phyloP scores from a whole-genome alignment of 1,284 basidiomycete species.

The Ustilago bromivora region DNA sequence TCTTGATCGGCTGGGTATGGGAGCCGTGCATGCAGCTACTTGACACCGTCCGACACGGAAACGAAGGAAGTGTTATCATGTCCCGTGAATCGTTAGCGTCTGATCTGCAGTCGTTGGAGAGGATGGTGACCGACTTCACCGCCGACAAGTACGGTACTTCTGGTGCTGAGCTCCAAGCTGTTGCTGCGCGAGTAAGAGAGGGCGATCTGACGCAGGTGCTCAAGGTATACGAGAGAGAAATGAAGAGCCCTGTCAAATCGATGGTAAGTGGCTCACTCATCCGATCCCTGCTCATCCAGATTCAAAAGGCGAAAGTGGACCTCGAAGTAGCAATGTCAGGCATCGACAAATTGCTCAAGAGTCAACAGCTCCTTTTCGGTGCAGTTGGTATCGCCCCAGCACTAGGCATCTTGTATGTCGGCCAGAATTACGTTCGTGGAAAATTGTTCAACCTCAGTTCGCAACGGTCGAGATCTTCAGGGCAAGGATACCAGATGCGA shows the following conservation, averaged over 20 bases:
- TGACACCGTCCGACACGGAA: constrained; percentile 83
- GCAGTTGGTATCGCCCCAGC: constrained; percentile 96
- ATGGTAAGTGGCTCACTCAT: constrained; percentile 85
- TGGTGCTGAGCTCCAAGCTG: constrained; percentile 74
- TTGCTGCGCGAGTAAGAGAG: constrained; percentile 78
- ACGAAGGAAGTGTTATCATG: constrained; percentile 77
- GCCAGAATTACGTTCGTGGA: constrained; percentile 72
- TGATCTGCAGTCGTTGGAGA: constrained; percentile 87
- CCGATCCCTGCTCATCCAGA: constrained; percentile 88
- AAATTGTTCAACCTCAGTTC: constrained; percentile 73
- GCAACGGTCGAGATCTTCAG: constrained; percentile 71
- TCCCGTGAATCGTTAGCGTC: constrained; percentile 81
- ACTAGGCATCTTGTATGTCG: constrained; percentile 80
- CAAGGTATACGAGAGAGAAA: constrained; percentile 90
- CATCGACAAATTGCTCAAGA: constrained; percentile 91
- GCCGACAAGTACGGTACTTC: constrained; percentile 80
- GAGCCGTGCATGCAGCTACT: constrained; percentile 86
- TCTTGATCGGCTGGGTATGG: constrained; percentile 86
- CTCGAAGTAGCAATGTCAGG: constrained; percentile 86
- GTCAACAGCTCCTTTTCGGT: constrained; percentile 95
- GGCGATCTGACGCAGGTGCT: constrained; percentile 92
- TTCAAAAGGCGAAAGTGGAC: constrained; percentile 98
- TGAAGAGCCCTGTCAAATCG: constrained; percentile 84
- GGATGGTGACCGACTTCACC: constrained; percentile 90
- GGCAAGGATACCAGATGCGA: constrained; percentile 67